Evolutionary conservation across 1,139 yeast species (phyloP), one percentile per base, ranked within the genome.

Genomic region (Scheffersomyces stambukii): DNA sequence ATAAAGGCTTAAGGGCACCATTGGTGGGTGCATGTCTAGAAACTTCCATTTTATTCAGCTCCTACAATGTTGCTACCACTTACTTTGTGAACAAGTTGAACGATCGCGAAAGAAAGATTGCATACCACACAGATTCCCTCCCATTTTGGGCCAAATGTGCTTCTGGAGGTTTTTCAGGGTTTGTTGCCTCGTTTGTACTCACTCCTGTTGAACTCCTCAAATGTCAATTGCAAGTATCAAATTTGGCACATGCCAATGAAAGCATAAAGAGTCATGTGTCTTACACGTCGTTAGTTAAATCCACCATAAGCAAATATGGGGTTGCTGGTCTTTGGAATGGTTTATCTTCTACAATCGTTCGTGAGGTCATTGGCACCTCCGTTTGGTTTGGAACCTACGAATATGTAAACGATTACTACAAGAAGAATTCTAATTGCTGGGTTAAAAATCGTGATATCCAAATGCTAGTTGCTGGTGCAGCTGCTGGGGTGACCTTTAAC

Each of bases 341-440:
- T 2, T 88, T 88, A 42, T 64, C 77, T 1, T 81, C 94, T n/a
- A 89, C 97, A 0, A 59, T 86, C 32, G 41, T 84, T 3, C 70
- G 97, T 45, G 97, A 89, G 53, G 71, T 85, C 21, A 80, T 88
- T 15, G 97, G 97, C 5, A 84, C 96, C 2, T 85, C 95, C 4
- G 78, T 91, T 3, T 89, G 96, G 96, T 89, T 89, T 57, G 93
- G 95, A 1, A 75, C 91, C 19, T 86, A 86, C 51, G 96, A 86
- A 50, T 59, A 67, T 28, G 58, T 75, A 23, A 62, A 69, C 23
- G 54, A 54, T 4, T 42, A 52, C 16, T 61, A 80, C 29, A 60
- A 63, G 32, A 21, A 16, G 4, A 35, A 43, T 1, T 25, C 41
- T 42, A 13, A 33, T 19, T 24, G 34, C n/a, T 21, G 45, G 17